A percentile compares a stretch with the other conserved stretches of the same genome.
These are phyloP conservation scores for Apiotrichum veenhuisii DNA, from an alignment of 1,284 basidiomycete genomes.

Conservation along the genomic window DNA sequence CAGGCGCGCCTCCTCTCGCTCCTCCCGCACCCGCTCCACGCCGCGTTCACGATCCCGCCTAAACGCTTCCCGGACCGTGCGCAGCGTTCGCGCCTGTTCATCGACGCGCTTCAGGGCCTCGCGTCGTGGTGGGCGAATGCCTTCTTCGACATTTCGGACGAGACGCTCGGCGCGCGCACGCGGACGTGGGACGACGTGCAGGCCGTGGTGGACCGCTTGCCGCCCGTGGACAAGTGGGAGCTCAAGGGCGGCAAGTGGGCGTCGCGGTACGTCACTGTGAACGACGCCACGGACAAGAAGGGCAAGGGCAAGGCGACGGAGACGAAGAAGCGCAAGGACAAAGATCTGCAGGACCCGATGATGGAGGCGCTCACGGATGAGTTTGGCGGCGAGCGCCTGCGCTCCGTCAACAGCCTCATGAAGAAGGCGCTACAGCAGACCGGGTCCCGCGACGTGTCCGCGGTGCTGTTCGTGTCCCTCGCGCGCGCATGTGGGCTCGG, in stretches of 20 bases:
- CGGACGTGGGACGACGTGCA: conserved; percentile 64
- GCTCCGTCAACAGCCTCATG: conserved; percentile 77
- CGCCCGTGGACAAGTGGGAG: conserved; percentile 29
- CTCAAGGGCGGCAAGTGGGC: conserved; percentile 14
- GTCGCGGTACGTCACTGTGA: neutral
- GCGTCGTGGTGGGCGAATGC: conserved; percentile 74
- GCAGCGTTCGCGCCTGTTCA: conserved; percentile 78
- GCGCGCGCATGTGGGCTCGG: conserved; percentile 85
- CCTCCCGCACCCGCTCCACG: conserved; percentile 72
- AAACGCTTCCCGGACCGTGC: conserved; percentile 73
- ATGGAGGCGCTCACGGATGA: conserved; percentile 39
- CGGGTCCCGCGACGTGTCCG: conserved; percentile 82
- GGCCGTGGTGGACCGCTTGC: conserved; percentile 40
- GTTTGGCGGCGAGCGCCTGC: conserved; percentile 64
- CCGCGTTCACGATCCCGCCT: conserved; percentile 75
- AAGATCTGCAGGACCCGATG: conserved; percentile 28
- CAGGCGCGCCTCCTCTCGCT: conserved; percentile 70
- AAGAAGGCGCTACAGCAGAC: conserved; percentile 75
- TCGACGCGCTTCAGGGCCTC: conserved; percentile 68
- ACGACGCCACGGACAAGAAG: neutral
- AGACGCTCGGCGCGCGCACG: conserved; percentile 57
- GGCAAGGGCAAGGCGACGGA: conserved; percentile 45
- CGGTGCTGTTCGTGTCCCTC: conserved; percentile 86
- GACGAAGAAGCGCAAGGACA: conserved; percentile 34
- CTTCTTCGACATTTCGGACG: conserved; percentile 59